phyloP scores from a whole-genome alignment of 805 yeast genomes.

The Candida maltosa region DNA sequence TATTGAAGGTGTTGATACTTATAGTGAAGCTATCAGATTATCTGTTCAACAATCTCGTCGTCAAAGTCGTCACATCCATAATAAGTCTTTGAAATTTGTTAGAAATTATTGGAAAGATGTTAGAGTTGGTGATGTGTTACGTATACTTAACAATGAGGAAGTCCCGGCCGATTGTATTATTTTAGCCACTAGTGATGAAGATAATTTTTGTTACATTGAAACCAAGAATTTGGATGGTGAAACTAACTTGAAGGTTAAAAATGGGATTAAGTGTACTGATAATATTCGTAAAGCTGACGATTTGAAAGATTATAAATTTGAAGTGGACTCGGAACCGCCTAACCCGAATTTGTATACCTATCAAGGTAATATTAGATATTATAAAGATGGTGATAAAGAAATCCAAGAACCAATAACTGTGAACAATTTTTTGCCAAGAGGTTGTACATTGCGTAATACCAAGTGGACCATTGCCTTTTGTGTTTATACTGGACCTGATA shows the following conservation, averaged over 20 bases:
- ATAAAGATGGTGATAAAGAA: slow-evolving; percentile 33
- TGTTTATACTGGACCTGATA: slow-evolving; percentile 72
- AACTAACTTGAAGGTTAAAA: slow-evolving; percentile 64
- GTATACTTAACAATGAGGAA: slow-evolving; percentile 72
- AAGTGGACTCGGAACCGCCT: slow-evolving; percentile 74
- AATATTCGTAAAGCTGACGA: slow-evolving; percentile 54
- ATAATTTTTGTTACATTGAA: slow-evolving; percentile 72
- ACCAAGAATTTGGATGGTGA: slow-evolving; percentile 85
- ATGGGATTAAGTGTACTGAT: slow-evolving; percentile 50
- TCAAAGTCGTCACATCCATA: slow-evolving; percentile 15
- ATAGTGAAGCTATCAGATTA: no score
- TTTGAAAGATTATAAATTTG: slow-evolving; percentile 53
- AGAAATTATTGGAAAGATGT: slow-evolving; percentile 67
- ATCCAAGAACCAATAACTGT: slow-evolving; percentile 57
- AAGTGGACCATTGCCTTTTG: slow-evolving; percentile 74
- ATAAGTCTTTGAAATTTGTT: slow-evolving; percentile 29
- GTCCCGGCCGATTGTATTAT: slow-evolving; percentile 73
- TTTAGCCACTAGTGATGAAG: slow-evolving; percentile 63
- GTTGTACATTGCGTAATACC: slow-evolving; percentile 70
- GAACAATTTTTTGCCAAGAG: slow-evolving; percentile 67
- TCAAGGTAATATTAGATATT: slow-evolving; percentile 63
- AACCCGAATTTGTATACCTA: slow-evolving; percentile 60
- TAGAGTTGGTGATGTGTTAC: slow-evolving; percentile 67
- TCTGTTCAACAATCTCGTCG: slow-evolving; percentile 10
- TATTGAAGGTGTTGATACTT: no score